phyloP scores from a whole-genome alignment of 2,329 filamentous ascomycete genomes.

The Neofusicoccum kwambonambiense region DNA sequence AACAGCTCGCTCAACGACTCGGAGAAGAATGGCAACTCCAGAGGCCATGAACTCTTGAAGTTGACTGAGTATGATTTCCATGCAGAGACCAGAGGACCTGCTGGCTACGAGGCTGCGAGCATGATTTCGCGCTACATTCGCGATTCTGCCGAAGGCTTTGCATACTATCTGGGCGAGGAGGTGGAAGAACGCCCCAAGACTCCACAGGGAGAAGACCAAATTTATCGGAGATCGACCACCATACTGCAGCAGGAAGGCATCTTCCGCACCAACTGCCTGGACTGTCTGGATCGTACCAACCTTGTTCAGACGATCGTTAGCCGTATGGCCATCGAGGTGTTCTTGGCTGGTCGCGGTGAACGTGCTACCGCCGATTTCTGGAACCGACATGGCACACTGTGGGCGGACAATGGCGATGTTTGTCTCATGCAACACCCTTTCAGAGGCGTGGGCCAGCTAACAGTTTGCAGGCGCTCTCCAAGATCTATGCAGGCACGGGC shows the following conservation, averaged over 20 bases:
- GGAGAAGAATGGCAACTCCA: conserved; percentile 49
- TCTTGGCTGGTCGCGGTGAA: conserved; percentile 71
- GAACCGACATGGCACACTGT: conserved; percentile 86
- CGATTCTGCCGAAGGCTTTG: conserved; percentile 79
- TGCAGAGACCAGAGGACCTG: conserved; percentile 82
- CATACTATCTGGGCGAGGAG: conserved; percentile 85
- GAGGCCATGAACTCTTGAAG: conserved; percentile 72
- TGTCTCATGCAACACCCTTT: background rate
- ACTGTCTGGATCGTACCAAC: conserved; percentile 94
- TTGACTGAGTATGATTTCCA: conserved; percentile 95
- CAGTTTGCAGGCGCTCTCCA: conserved; percentile 61
- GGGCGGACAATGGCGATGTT: conserved; percentile 94
- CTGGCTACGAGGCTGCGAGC: conserved; percentile 86
- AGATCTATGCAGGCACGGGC: conserved; percentile 94
- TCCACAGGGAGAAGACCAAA: conserved; percentile 41
- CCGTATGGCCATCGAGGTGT: conserved; percentile 85
- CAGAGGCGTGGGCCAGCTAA: background rate
- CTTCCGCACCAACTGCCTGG: conserved; percentile 92
- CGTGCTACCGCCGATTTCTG: conserved; percentile 77
- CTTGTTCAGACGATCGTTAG: conserved; percentile 94
- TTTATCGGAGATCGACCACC: conserved; percentile 54
- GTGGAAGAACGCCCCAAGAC: conserved; percentile 51
- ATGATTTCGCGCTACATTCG: conserved; percentile 78
- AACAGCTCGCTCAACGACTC: conserved; percentile 69
- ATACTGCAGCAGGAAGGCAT: conserved; percentile 92